phyloP scores from a whole-genome alignment of 441 rosid genomes.

The Corymbia citriodora region DNA sequence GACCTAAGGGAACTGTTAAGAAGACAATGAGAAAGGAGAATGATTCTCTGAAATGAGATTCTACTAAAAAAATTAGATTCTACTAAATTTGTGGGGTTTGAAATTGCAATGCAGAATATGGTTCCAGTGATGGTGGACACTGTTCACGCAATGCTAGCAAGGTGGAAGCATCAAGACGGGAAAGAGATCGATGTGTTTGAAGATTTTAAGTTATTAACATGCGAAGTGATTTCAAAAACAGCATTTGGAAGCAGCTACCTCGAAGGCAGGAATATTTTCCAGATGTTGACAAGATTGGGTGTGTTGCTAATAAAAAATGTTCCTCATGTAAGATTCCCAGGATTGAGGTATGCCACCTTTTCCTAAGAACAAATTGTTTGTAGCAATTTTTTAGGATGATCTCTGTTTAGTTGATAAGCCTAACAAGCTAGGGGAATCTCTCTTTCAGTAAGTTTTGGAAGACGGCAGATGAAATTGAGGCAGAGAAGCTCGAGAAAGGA shows the following conservation, averaged over 20 bases:
- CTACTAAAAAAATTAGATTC: background rate
- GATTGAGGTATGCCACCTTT: background rate
- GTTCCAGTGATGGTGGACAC: background rate
- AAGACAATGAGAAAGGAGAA: background rate
- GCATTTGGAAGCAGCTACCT: conserved; percentile 6
- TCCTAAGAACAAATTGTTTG: background rate
- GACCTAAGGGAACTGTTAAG: background rate
- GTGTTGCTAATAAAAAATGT: background rate
- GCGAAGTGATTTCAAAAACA: background rate
- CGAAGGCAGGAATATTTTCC: conserved; percentile 17
- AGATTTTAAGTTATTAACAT: conserved; percentile 15
- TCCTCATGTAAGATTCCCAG: background rate
- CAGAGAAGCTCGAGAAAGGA: background rate
- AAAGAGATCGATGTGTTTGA: conserved; percentile 24
- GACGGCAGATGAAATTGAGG: background rate
- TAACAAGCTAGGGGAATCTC: background rate
- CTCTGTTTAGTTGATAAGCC: background rate
- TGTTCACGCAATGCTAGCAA: background rate
- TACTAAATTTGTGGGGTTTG: conserved; percentile 14
- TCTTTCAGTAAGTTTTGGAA: background rate
- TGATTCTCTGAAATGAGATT: background rate
- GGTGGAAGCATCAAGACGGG: background rate
- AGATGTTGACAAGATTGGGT: conserved; percentile 12
- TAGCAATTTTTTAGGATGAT: background rate
- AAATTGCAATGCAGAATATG: conserved; percentile 26